Conservation (phyloP, 148 eudicot genomes). For the Fagopyrum esculentum region DNA sequence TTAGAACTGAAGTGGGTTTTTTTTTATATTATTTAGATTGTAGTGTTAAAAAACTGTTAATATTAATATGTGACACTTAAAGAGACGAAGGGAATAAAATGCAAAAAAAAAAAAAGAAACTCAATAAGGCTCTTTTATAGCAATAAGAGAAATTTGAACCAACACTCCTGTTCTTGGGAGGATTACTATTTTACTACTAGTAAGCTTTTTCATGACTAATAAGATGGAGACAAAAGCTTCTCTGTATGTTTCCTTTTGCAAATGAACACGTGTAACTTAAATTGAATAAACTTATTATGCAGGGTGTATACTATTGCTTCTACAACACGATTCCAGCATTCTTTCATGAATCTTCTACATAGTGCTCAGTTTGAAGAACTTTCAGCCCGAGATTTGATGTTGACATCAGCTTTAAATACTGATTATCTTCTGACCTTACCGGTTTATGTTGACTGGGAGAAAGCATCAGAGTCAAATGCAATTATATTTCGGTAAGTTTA, state of each 20-base stretch:
- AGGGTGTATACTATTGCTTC: constrained; percentile 50
- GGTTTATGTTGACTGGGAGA: constrained; percentile 92
- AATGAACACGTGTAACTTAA: constrained; percentile 7
- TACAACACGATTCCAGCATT: constrained; percentile 72
- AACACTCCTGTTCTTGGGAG: neutral
- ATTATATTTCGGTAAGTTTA: constrained; percentile 72
- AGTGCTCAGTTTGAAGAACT: constrained; percentile 93
- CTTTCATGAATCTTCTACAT: constrained; percentile 69
- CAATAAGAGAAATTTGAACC: neutral
- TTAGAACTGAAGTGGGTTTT: no score
- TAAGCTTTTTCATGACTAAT: neutral
- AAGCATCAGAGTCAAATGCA: constrained; percentile 71
- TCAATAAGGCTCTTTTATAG: neutral
- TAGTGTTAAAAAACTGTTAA: neutral
- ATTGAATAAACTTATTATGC: constrained; percentile 28
- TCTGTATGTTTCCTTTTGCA: neutral
- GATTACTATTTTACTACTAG: neutral
- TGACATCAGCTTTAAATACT: constrained; percentile 79
- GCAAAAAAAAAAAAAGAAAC: neutral
- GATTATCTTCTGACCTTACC: constrained; percentile 94
- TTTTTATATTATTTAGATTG: no score
- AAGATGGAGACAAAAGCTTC: neutral
- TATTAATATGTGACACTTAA: neutral
- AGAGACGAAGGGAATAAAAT: neutral
- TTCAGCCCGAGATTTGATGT: constrained; percentile 72